phyloP scores from a whole-genome alignment of 257 asterid species.

The Capsicum chinense region DNA sequence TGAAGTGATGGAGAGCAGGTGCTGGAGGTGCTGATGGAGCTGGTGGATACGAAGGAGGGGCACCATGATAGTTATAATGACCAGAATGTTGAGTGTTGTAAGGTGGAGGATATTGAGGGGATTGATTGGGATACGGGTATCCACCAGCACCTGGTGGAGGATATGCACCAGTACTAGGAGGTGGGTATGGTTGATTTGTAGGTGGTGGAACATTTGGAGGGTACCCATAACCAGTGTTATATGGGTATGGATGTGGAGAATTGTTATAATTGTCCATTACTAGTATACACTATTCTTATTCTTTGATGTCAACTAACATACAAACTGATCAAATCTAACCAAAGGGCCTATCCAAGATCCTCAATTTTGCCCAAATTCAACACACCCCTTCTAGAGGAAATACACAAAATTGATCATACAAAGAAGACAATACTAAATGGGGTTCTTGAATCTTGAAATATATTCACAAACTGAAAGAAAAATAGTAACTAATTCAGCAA shows the following conservation, averaged over 20 bases:
- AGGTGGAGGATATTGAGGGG: slow-evolving; percentile 60
- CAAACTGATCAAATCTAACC: slow-evolving; percentile 26
- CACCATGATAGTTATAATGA: slow-evolving; percentile 44
- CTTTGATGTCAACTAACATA: slow-evolving; percentile 24
- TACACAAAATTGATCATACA: background rate
- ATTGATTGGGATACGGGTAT: slow-evolving; percentile 44
- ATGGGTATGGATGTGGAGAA: slow-evolving; percentile 64
- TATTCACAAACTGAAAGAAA: background rate
- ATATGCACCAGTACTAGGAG: slow-evolving; percentile 37
- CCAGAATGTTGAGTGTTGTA: slow-evolving; percentile 49
- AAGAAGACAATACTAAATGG: background rate
- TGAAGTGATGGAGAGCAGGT: slow-evolving; percentile 29
- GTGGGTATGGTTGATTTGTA: slow-evolving; percentile 60
- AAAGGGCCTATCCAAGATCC: background rate
- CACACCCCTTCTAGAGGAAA: background rate
- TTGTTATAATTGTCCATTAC: slow-evolving; percentile 64
- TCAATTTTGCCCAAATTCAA: slow-evolving; percentile 22
- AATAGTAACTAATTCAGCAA: background rate
- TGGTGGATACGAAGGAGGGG: slow-evolving; percentile 35
- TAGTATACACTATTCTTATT: slow-evolving; percentile 26
- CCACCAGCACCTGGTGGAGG: slow-evolving; percentile 39
- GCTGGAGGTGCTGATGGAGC: slow-evolving; percentile 40
- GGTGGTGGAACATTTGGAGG: slow-evolving; percentile 42
- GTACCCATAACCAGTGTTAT: slow-evolving; percentile 57
- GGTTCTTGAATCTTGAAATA: slow-evolving; percentile 15